These are phyloP conservation scores for Davidsoniella eucalypti DNA, from an alignment of 2,329 filamentous ascomycete genomes.

Conservation along the genomic window DNA sequence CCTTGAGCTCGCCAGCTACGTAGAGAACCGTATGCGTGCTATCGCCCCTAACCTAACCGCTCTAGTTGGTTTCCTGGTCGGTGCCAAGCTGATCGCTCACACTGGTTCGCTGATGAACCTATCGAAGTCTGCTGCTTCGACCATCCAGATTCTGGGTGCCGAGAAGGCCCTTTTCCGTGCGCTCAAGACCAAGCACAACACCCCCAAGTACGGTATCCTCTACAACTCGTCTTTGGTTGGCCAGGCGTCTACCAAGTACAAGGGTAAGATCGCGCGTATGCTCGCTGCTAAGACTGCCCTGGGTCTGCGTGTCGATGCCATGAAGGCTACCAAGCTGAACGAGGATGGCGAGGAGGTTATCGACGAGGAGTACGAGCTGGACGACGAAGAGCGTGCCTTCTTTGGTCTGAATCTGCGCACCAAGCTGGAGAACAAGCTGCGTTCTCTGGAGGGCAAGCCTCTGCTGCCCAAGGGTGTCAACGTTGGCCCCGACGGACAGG, in stretches of 20 bases:
- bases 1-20: constrained; percentile 70
- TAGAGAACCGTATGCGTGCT: constrained; percentile 85
- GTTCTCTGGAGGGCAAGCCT: constrained; percentile 79
- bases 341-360: constrained; percentile 43
- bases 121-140: constrained; percentile 86
- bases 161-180: constrained; percentile 98
- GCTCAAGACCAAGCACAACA: constrained; percentile 97
- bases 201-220: constrained; percentile 92
- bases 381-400: constrained; percentile 77
- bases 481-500: constrained; percentile 57
- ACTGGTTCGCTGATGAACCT: constrained; percentile 87
- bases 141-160: constrained; percentile 93
- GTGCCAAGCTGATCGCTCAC: constrained; percentile 86
- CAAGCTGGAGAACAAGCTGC: constrained; percentile 60
- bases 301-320: constrained; percentile 78
- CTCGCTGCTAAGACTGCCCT: constrained; percentile 86
- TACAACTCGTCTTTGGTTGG: constrained; percentile 89
- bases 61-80: constrained; percentile 83
- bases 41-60: constrained; percentile 93
- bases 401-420: constrained; percentile 58
- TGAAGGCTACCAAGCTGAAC: constrained; percentile 51
- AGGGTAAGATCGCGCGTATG: constrained; percentile 98
- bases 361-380: constrained; percentile 47
- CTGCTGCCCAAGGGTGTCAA: constrained; percentile 58
- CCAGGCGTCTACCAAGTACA: constrained; percentile 94